Conservation (phyloP, 116 monocot species). For the Papilionanthe hybrid region DNA sequence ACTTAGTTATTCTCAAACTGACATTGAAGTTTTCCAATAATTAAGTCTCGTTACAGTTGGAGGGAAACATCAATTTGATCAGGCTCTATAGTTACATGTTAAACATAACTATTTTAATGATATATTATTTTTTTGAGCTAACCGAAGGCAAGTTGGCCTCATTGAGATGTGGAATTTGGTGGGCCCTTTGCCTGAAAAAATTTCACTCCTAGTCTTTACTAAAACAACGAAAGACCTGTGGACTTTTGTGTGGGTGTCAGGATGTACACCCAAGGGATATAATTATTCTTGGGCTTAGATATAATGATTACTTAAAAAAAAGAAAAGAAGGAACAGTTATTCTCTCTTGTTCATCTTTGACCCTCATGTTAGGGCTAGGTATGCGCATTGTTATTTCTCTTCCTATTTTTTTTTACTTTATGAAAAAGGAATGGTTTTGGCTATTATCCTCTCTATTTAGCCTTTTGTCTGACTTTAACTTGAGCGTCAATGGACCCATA, state of each 20-base stretch:
- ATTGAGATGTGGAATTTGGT: neutral
- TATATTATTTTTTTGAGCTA: neutral
- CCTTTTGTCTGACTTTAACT: neutral
- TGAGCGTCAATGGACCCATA: neutral
- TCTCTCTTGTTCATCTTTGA: neutral
- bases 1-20: no score
- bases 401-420: neutral
- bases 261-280: neutral
- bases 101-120: neutral
- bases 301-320: neutral
- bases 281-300: neutral
- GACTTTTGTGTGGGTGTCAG: neutral
- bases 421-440: neutral
- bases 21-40: no score
- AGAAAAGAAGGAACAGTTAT: neutral
- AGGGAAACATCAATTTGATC: neutral
- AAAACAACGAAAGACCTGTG: neutral
- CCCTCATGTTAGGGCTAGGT: neutral
- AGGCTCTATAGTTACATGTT: neutral
- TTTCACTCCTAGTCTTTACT: neutral
- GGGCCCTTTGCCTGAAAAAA: neutral
- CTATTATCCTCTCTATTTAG: neutral
- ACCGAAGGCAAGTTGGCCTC: neutral
- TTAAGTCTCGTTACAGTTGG: neutral
- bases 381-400: neutral